Evolutionary conservation across 2,329 filamentous ascomycete genomes (phyloP).

Genomic region (Cladosporium sp.): DNA sequence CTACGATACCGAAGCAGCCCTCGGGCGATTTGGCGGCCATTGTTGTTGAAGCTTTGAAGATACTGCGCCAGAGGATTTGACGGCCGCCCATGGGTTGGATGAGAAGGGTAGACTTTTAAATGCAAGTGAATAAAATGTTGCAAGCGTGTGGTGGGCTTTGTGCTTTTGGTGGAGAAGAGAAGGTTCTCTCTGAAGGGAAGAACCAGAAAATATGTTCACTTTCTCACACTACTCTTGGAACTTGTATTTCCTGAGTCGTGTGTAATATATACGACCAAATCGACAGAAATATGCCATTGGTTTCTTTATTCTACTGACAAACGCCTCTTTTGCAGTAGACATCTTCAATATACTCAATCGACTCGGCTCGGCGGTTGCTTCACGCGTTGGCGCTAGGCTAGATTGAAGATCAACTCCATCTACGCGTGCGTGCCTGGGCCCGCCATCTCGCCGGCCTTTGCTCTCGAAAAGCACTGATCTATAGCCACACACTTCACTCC

Average conservation of each 20-base stretch:
- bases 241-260: too few relatives aligned
- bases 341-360: not conserved
- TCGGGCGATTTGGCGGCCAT: constrained; percentile 45
- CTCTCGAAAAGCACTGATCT: not conserved
- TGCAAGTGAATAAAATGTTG: not conserved
- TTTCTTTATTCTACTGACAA: not conserved
- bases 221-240: not conserved
- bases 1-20: constrained; percentile 60
- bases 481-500: not conserved
- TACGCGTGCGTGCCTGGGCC: not conserved
- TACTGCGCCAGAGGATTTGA: constrained; percentile 29
- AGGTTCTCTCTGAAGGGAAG: not conserved
- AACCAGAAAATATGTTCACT: not conserved
- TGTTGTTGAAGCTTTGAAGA: constrained; percentile 19
- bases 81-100: constrained; percentile 26
- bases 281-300: not conserved
- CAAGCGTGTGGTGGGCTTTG: constrained; percentile 1
- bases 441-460: constrained; percentile 7
- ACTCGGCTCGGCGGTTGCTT: constrained; percentile 10
- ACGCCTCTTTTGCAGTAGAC: not conserved
- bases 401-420: not conserved
- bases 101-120: not conserved
- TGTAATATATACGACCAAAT: not conserved
- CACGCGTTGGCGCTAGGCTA: not conserved
- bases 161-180: not conserved